A percentile compares a stretch with the other conserved stretches of the same genome.
phyloP scores from a whole-genome alignment of 169 alveolate species.

The Cryptosporidium ubiquitum region DNA sequence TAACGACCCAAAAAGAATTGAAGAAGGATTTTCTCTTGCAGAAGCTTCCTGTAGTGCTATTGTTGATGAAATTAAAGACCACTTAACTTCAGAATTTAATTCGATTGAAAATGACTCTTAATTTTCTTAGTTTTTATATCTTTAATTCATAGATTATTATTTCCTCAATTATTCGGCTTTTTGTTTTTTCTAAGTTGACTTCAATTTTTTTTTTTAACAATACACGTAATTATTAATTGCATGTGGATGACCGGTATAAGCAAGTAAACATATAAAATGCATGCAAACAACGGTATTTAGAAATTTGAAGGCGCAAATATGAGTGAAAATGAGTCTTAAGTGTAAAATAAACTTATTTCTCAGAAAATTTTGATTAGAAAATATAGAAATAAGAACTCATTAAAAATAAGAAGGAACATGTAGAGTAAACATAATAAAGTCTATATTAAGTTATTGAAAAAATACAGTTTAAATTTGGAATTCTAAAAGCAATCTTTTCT shows the following conservation, averaged over 20 bases:
- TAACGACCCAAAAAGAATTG: constrained; percentile 1
- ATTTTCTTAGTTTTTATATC: neutral
- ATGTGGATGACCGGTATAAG: constrained; percentile 33
- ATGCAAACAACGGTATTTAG: constrained; percentile 19
- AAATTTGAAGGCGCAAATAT: neutral
- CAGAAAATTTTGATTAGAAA: neutral
- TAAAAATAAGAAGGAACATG: neutral
- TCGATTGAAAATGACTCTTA: neutral
- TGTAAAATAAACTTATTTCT: neutral
- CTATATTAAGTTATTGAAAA: neutral
- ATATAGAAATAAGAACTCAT: neutral
- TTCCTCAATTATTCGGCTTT: neutral
- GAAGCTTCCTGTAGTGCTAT: constrained; percentile 74
- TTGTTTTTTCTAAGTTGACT: neutral
- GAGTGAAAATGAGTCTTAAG: neutral
- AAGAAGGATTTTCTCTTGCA: constrained; percentile 46
- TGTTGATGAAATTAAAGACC: constrained; percentile 57
- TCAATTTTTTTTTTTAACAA: neutral
- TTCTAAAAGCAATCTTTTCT: neutral
- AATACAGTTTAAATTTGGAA: too few relatives aligned
- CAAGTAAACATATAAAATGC: constrained; percentile 3
- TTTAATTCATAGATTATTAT: neutral
- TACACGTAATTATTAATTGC: constrained; percentile 17
- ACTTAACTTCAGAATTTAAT: constrained; percentile 26
- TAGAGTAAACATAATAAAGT: too few relatives aligned